These are phyloP conservation scores for Wickerhamiella kurtzmanii DNA, from an alignment of 805 yeast genomes.

Conservation along the genomic window DNA sequence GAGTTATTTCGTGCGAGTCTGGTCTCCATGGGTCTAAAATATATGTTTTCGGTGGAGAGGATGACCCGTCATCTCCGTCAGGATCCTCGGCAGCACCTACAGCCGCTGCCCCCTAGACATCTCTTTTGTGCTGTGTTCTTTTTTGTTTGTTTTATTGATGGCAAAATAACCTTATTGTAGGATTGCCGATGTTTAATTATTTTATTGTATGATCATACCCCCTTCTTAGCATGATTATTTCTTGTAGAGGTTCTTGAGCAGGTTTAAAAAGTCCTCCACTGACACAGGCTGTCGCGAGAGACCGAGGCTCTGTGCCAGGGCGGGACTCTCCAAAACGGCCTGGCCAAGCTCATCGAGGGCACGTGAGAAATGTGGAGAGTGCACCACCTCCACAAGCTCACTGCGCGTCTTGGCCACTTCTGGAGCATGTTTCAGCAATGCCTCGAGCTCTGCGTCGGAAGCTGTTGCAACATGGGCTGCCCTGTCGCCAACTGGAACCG, in stretches of 20 bases:
- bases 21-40: not conserved
- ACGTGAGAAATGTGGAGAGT: conserved; percentile 37
- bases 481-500: conserved; percentile 16
- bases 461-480: conserved; percentile 24
- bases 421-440: conserved; percentile 32
- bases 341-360: conserved; percentile 31
- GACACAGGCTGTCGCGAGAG: conserved; percentile 5
- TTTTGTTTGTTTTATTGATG: too few species aligned
- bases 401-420: conserved; percentile 25
- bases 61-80: too few species aligned
- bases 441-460: conserved; percentile 26
- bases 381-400: conserved; percentile 32
- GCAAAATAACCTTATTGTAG: too few species aligned
- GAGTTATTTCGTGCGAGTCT: not conserved
- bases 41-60: not conserved
- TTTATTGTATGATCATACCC: too few species aligned
- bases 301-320: conserved; percentile 12
- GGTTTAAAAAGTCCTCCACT: conserved; percentile 5
- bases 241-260: not conserved
- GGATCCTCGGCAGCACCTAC: not conserved
- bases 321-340: conserved; percentile 30
- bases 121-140: not conserved
- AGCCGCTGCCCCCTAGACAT: not conserved
- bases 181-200: too few species aligned
- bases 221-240: too few species aligned